These are phyloP conservation scores for Cutaneotrichosporon arboriforme DNA, from an alignment of 1,284 basidiomycete species.

Conservation along the genomic window DNA sequence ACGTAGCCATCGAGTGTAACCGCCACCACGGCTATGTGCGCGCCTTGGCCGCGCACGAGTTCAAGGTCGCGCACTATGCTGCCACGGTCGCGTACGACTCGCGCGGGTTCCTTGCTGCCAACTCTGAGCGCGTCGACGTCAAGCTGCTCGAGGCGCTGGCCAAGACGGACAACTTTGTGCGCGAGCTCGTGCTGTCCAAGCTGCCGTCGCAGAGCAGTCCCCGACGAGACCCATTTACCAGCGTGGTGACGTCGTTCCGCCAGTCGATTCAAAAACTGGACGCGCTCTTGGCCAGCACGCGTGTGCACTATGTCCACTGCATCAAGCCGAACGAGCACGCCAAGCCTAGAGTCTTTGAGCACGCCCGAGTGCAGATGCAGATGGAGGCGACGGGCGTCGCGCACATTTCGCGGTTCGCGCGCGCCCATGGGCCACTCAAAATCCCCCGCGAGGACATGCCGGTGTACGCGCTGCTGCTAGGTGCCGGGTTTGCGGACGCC, in stretches of 20 bases:
- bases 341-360: conserved; percentile 9
- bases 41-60: conserved; percentile 8
- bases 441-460: conserved; percentile 16
- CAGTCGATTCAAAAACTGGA: conserved; percentile 16
- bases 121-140: conserved; percentile 18
- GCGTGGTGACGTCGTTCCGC: conserved; percentile 17
- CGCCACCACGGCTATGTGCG: conserved; percentile 13
- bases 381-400: conserved; percentile 17
- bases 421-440: conserved; percentile 15
- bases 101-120: conserved; percentile 15
- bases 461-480: conserved; percentile 12
- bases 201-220: conserved; percentile 1
- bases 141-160: conserved; percentile 10
- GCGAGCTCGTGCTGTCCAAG: conserved; percentile 5
- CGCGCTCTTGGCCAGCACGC: conserved; percentile 12
- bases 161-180: conserved; percentile 1
- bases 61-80: conserved; percentile 17
- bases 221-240: conserved; percentile 10
- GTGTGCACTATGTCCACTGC: conserved; percentile 19
- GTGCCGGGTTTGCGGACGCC: neutral
- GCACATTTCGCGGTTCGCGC: conserved; percentile 17
- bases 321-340: conserved; percentile 21
- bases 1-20: conserved; percentile 13
- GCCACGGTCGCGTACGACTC: conserved; percentile 15
- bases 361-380: conserved; percentile 12